These are phyloP conservation scores for Penicillium paxilli DNA, from an alignment of 495 filamentous ascomycete species.

Conservation along the genomic window DNA sequence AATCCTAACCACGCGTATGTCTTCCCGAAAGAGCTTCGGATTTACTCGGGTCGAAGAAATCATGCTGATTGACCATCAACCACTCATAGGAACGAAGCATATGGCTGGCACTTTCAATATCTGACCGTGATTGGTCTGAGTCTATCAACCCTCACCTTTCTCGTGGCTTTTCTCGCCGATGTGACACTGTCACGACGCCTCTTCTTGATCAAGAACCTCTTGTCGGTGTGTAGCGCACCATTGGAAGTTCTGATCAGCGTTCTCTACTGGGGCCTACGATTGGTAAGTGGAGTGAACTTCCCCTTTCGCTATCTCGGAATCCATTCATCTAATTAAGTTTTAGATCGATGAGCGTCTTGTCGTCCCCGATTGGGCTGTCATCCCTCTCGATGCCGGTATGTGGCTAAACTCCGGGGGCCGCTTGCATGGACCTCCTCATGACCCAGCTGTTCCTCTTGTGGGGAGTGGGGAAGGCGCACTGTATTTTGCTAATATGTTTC, in stretches of 20 bases:
- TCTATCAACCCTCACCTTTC: constrained; percentile 68
- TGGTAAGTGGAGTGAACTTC: constrained; percentile 22
- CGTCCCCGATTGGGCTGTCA: constrained; percentile 49
- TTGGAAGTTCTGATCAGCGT: constrained; percentile 79
- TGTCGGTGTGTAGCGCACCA: constrained; percentile 72
- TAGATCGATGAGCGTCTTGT: constrained; percentile 66
- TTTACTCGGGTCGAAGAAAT: constrained; percentile 22
- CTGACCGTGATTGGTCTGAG: constrained; percentile 80
- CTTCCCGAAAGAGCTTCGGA: background rate
- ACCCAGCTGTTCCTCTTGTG: background rate
- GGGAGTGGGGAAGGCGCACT: too few species aligned
- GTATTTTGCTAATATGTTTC: constrained; percentile 8
- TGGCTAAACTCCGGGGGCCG: background rate
- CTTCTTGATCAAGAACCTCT: constrained; percentile 72
- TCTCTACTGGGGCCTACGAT: constrained; percentile 79
- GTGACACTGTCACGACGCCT: constrained; percentile 62
- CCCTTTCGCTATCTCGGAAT: background rate
- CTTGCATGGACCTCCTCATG: background rate
- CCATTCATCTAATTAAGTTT: constrained; percentile 6
- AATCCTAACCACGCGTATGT: constrained; percentile 49
- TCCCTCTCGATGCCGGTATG: constrained; percentile 46
- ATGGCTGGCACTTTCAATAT: constrained; percentile 84
- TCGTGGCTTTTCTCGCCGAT: constrained; percentile 72
- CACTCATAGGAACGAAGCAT: constrained; percentile 63
- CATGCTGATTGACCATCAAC: constrained; percentile 18